Percentiles rank a stretch among this genome's conserved stretches.
These are phyloP conservation scores for Holtermanniella nyarrowii DNA, from an alignment of 768 basidiomycete genomes.

Conservation along the genomic window DNA sequence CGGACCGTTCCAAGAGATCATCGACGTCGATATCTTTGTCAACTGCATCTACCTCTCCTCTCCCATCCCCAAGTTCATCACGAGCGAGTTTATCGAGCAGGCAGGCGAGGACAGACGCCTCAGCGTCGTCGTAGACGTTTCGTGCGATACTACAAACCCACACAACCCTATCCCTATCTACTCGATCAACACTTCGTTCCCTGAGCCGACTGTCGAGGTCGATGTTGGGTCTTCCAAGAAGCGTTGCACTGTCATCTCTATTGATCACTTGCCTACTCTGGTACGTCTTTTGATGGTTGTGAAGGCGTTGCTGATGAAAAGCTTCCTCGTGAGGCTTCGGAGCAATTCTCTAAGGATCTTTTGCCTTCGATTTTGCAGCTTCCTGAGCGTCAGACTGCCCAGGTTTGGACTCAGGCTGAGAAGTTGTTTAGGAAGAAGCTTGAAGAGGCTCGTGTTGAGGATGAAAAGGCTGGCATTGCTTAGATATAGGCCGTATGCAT, in stretches of 20 bases:
- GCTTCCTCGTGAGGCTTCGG: slow-evolving; percentile 89
- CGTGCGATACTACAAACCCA: slow-evolving; percentile 98
- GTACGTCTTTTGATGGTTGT: slow-evolving; percentile 19
- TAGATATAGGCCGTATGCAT: too few relatives aligned
- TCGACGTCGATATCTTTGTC: slow-evolving; percentile 94
- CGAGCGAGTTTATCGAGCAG: slow-evolving; percentile 50
- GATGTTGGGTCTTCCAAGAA: slow-evolving; percentile 65
- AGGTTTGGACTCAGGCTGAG: slow-evolving; percentile 84
- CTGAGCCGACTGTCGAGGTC: slow-evolving; percentile 79
- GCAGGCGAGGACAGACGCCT: slow-evolving; percentile 62
- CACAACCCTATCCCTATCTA: slow-evolving; percentile 97
- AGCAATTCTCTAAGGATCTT: slow-evolving; percentile 84
- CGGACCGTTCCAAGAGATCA: slow-evolving; percentile 88
- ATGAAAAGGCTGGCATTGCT: slow-evolving; percentile 24
- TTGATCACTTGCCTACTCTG: slow-evolving; percentile 92
- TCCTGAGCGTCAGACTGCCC: slow-evolving; percentile 54
- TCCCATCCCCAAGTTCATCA: slow-evolving; percentile 43
- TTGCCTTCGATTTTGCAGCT: slow-evolving; percentile 72
- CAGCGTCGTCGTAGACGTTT: slow-evolving; percentile 86
- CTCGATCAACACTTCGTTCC: slow-evolving; percentile 82
- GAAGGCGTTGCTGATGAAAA: slow-evolving; percentile 6
- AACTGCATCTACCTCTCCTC: slow-evolving; percentile 93
- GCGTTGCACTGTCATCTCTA: slow-evolving; percentile 74
- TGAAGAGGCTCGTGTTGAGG: slow-evolving; percentile 45
- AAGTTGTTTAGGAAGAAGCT: slow-evolving; percentile 63